Percentiles rank a stretch among this genome's conserved stretches.
Conservation (phyloP, 164 flowering plant species). For the Umbilicus rupestris region DNA sequence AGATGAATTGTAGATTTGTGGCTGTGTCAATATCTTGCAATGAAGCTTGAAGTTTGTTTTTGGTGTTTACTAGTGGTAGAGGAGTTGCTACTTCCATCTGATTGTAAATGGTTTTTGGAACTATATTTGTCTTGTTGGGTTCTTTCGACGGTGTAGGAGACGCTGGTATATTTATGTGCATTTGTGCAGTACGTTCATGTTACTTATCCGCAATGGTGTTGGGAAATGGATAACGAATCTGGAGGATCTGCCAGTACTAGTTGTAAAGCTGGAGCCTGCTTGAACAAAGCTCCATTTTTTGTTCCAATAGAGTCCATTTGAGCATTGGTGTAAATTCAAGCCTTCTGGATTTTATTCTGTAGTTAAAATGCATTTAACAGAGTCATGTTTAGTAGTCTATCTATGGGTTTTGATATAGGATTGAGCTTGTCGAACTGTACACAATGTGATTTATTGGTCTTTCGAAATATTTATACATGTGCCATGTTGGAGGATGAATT, state of each 20-base stretch:
- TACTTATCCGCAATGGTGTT: too few relatives aligned
- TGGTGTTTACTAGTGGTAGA: not conserved
- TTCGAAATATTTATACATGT: not conserved
- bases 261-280: not conserved
- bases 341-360: not conserved
- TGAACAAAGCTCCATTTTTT: not conserved
- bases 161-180: too few relatives aligned
- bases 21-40: not conserved
- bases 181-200: too few relatives aligned
- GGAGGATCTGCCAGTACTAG: too few relatives aligned
- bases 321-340: not conserved
- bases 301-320: not conserved
- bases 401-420: not conserved
- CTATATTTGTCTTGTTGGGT: too few relatives aligned
- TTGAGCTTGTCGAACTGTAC: not conserved
- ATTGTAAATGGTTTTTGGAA: too few relatives aligned
- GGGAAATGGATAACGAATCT: too few relatives aligned
- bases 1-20: too few relatives aligned
- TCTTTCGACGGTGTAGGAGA: too few relatives aligned
- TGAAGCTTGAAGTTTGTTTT: not conserved
- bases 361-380: not conserved
- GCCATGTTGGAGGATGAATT: not conserved
- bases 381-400: not conserved
- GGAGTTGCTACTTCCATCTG: not conserved
- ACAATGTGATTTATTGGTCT: not conserved